Percentiles rank a stretch among this genome's conserved stretches.
These are phyloP conservation scores for Tripterygium wilfordii DNA, from an alignment of 177 flowering plant genomes.

Conservation along the genomic window DNA sequence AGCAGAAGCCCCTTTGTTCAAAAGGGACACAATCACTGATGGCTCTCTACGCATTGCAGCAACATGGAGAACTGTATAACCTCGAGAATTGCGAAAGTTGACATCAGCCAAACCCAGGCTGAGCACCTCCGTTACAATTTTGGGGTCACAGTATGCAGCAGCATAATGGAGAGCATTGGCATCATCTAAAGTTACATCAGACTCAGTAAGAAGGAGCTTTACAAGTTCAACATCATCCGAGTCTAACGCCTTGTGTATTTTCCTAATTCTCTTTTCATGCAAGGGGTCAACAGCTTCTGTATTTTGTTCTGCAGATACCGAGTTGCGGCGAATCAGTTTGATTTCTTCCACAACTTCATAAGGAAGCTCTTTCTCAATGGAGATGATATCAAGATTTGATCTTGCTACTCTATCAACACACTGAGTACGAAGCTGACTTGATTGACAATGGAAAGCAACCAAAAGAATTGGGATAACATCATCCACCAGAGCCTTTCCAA, in stretches of 20 bases:
- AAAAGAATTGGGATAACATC: slow-evolving; percentile 62
- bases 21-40: slow-evolving; percentile 47
- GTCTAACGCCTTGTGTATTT: slow-evolving; percentile 62
- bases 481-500: slow-evolving; percentile 57
- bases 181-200: slow-evolving; percentile 48
- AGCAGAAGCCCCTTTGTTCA: slow-evolving; percentile 53
- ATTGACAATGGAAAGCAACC: slow-evolving; percentile 54
- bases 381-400: slow-evolving; percentile 53
- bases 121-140: slow-evolving; percentile 54
- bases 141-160: slow-evolving; percentile 65
- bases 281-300: slow-evolving; percentile 18
- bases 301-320: slow-evolving; percentile 17
- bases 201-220: slow-evolving; percentile 50
- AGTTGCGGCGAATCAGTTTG: slow-evolving; percentile 26
- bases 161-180: slow-evolving; percentile 78
- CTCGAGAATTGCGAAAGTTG: slow-evolving; percentile 46
- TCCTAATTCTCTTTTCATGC: slow-evolving; percentile 44
- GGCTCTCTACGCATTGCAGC: slow-evolving; percentile 76
- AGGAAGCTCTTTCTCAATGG: slow-evolving; percentile 59
- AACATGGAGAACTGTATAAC: slow-evolving; percentile 63
- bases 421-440: slow-evolving; percentile 33
- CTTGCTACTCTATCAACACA: slow-evolving; percentile 50
- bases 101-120: slow-evolving; percentile 42
- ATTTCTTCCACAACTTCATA: slow-evolving; percentile 33
- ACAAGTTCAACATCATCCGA: slow-evolving; percentile 78